A percentile compares a stretch with the other conserved stretches of the same genome.
Evolutionary conservation across 2,329 filamentous ascomycete genomes (phyloP).

Genomic region (Periconia digitata): DNA sequence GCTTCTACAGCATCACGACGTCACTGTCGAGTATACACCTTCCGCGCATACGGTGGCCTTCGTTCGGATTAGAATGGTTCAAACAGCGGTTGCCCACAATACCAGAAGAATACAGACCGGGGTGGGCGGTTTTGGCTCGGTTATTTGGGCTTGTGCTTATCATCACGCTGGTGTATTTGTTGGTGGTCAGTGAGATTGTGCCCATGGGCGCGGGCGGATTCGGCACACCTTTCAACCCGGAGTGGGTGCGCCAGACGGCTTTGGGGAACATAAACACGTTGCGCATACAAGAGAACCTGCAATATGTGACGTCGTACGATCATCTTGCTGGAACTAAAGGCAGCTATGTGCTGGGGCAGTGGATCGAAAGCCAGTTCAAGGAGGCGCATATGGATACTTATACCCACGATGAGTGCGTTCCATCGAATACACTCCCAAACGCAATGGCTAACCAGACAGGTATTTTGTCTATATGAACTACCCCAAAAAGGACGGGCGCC

Average conservation of each 20-base stretch:
- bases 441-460: slow-evolving; percentile 24
- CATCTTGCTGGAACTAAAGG: slow-evolving; percentile 95
- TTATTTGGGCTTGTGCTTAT: slow-evolving; percentile 75
- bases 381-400: slow-evolving; percentile 75
- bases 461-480: slow-evolving; percentile 94
- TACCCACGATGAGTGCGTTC: slow-evolving; percentile 64
- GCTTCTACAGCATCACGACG: slow-evolving; percentile 57
- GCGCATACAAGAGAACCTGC: slow-evolving; percentile 65
- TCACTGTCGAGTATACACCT: slow-evolving; percentile 61
- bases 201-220: slow-evolving; percentile 60
- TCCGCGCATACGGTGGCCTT: slow-evolving; percentile 42
- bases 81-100: slow-evolving; percentile 44
- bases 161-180: slow-evolving; percentile 74
- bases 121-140: slow-evolving; percentile 70
- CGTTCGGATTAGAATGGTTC: slow-evolving; percentile 26
- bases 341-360: slow-evolving; percentile 81
- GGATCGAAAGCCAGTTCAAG: slow-evolving; percentile 76
- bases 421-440: neutral
- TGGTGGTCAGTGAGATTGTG: slow-evolving; percentile 86
- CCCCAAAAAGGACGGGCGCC: slow-evolving; percentile 72
- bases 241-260: slow-evolving; percentile 75
- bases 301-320: slow-evolving; percentile 78
- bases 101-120: slow-evolving; percentile 53
- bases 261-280: slow-evolving; percentile 71
- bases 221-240: slow-evolving; percentile 76